Conservation (phyloP, 768 basidiomycete species). For the Rhizopogon salebrosus region DNA sequence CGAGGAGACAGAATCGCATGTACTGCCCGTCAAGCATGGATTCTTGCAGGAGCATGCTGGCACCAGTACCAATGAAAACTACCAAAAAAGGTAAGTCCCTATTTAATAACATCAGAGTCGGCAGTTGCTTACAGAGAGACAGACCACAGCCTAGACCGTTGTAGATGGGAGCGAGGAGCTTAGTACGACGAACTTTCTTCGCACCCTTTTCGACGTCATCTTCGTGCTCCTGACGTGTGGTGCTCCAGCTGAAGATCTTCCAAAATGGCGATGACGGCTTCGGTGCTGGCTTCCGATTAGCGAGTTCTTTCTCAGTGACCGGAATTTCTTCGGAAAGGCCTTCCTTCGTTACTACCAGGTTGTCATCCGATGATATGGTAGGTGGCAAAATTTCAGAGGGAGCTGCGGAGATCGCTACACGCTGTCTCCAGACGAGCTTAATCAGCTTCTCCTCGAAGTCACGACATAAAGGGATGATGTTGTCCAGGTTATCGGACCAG, state of each 20-base stretch:
- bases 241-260: slow-evolving; percentile 39
- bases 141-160: slow-evolving; percentile 65
- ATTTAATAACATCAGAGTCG: neutral
- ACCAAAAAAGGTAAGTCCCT: slow-evolving; percentile 3
- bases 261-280: slow-evolving; percentile 6
- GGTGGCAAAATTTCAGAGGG: slow-evolving; percentile 40
- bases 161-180: slow-evolving; percentile 70
- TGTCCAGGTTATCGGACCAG: slow-evolving; percentile 82
- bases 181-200: slow-evolving; percentile 39
- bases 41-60: slow-evolving; percentile 56
- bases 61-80: slow-evolving; percentile 70
- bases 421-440: slow-evolving; percentile 69
- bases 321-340: slow-evolving; percentile 11
- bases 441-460: slow-evolving; percentile 79
- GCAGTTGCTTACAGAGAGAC: slow-evolving; percentile 49
- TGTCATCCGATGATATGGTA: slow-evolving; percentile 46
- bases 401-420: slow-evolving; percentile 29
- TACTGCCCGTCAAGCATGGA: slow-evolving; percentile 60
- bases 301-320: slow-evolving; percentile 2
- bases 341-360: slow-evolving; percentile 40
- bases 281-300: neutral
- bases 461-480: slow-evolving; percentile 64
- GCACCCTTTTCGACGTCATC: slow-evolving; percentile 50
- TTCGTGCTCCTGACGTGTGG: slow-evolving; percentile 32
- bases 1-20: slow-evolving; percentile 60